phyloP scores from a whole-genome alignment of 768 basidiomycete genomes.

The Kwoniella mangroviensis region DNA sequence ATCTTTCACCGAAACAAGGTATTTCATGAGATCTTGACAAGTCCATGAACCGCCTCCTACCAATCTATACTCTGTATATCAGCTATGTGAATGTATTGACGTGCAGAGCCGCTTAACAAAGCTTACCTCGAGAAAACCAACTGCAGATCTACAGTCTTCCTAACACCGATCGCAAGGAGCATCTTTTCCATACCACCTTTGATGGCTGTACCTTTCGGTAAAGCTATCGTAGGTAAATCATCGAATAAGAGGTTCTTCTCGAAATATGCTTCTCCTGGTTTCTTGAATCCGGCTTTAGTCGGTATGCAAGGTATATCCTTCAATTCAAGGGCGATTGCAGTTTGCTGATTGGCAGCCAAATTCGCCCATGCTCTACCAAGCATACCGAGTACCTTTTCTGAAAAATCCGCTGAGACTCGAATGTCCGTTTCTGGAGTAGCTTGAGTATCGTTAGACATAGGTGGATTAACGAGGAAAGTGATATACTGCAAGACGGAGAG shows the following conservation, averaged over 20 bases:
- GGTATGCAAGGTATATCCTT: slow-evolving; percentile 68
- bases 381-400: slow-evolving; percentile 74
- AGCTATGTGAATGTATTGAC: slow-evolving; percentile 22
- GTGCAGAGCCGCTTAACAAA: background rate
- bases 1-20: slow-evolving; percentile 80
- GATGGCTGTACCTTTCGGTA: slow-evolving; percentile 69
- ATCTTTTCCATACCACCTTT: slow-evolving; percentile 74
- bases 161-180: slow-evolving; percentile 72
- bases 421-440: slow-evolving; percentile 66
- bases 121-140: slow-evolving; percentile 83
- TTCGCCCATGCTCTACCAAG: slow-evolving; percentile 76
- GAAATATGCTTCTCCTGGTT: slow-evolving; percentile 78
- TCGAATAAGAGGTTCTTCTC: slow-evolving; percentile 81
- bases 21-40: slow-evolving; percentile 78
- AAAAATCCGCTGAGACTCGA: slow-evolving; percentile 69
- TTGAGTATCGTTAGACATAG: slow-evolving; percentile 57
- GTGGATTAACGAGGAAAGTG: slow-evolving; percentile 65
- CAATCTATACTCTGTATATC: slow-evolving; percentile 43
- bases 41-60: slow-evolving; percentile 68
- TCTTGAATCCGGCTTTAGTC: slow-evolving; percentile 73
- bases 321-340: slow-evolving; percentile 63
- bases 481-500: slow-evolving; percentile 78
- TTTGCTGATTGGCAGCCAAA: slow-evolving; percentile 63
- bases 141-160: slow-evolving; percentile 89
- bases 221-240: slow-evolving; percentile 79